Percentiles rank a stretch among this genome's conserved stretches.
Evolutionary conservation across 129 eudicot genomes (phyloP).

Genomic region (Solidago caesia): DNA sequence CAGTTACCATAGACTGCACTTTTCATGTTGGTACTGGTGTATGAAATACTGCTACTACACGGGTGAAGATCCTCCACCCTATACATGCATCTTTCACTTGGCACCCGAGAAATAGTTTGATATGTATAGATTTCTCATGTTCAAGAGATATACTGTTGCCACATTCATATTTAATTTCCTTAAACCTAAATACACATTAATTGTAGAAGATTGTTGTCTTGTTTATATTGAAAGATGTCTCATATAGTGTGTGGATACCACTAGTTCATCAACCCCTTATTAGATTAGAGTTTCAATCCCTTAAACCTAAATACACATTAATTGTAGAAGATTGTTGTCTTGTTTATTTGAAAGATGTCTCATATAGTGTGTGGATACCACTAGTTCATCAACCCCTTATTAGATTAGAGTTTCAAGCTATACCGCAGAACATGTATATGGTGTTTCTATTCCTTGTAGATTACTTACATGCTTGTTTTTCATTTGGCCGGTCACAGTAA

Average conservation of each 20-base stretch:
- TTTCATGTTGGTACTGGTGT: not conserved
- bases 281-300: not conserved
- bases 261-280: not conserved
- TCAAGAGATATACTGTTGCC: not conserved
- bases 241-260: not conserved
- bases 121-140: not conserved
- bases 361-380: not conserved
- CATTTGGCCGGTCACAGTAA: conserved; percentile 13
- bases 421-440: conserved; percentile 1
- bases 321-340: not conserved
- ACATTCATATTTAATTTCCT: not conserved
- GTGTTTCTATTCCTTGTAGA: not conserved
- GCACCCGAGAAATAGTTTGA: not conserved
- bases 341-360: conserved; percentile 2
- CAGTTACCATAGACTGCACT: not conserved
- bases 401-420: conserved; percentile 4
- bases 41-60: not conserved
- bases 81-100: not conserved
- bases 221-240: not conserved
- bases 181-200: not conserved
- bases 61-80: not conserved
- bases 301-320: not conserved
- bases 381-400: not conserved
- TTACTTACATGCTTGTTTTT: conserved; percentile 12
- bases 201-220: not conserved